Percentiles rank a stretch among this genome's conserved stretches.
Conservation (phyloP, 768 basidiomycete genomes). For the Boletales sp. region DNA sequence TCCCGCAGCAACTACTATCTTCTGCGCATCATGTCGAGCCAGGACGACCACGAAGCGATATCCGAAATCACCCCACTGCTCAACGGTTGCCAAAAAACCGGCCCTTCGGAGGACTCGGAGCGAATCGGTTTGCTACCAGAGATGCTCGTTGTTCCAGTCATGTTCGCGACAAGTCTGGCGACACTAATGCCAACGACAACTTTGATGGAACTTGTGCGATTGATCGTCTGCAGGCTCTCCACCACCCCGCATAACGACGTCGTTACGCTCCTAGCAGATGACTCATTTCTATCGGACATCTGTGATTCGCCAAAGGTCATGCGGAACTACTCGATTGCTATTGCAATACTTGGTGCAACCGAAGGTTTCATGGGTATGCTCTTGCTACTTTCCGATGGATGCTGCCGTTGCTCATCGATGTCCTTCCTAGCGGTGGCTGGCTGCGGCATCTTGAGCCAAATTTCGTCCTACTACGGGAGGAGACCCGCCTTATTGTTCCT, state of each 20-base stretch:
- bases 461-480: slow-evolving; percentile 27
- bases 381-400: neutral
- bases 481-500: slow-evolving; percentile 16
- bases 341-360: slow-evolving; percentile 11
- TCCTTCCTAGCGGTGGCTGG: slow-evolving; percentile 20
- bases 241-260: slow-evolving; percentile 9
- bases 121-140: slow-evolving; percentile 7
- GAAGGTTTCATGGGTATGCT: slow-evolving; percentile 22
- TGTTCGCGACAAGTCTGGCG: slow-evolving; percentile 22
- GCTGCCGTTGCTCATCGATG: neutral
- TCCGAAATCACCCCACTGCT: no score
- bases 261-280: slow-evolving; percentile 4
- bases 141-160: slow-evolving; percentile 27
- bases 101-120: neutral
- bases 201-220: slow-evolving; percentile 23
- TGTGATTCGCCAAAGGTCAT: slow-evolving; percentile 23
- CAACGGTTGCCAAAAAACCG: neutral
- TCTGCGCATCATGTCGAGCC: no score
- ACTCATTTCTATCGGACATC: slow-evolving; percentile 5
- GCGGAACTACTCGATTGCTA: slow-evolving; percentile 16
- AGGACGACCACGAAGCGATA: no score
- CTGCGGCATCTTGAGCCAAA: slow-evolving; percentile 21
- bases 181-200: slow-evolving; percentile 22
- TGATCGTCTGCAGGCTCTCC: slow-evolving; percentile 25
- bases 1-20: no score